These are phyloP conservation scores for Neurospora discreta DNA, from an alignment of 495 filamentous ascomycete species.

Conservation along the genomic window DNA sequence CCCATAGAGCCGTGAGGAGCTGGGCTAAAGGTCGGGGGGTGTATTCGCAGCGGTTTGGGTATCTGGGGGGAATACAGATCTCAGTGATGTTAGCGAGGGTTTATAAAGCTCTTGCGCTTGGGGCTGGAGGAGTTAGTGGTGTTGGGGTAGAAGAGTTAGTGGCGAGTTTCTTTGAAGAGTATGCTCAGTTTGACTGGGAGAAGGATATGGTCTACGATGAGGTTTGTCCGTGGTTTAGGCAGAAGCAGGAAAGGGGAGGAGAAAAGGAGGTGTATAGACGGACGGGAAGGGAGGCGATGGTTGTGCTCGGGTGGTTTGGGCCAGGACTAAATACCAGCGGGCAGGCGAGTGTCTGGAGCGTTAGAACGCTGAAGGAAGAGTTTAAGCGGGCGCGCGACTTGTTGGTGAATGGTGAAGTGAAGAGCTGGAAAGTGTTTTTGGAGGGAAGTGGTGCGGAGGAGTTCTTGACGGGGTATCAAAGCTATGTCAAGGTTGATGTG, in stretches of 20 bases:
- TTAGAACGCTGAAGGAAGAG: conserved; percentile 37
- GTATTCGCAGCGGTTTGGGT: conserved; percentile 46
- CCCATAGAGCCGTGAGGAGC: conserved; percentile 39
- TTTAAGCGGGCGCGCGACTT: conserved; percentile 26
- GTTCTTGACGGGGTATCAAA: conserved; percentile 35
- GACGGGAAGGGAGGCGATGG: conserved; percentile 36
- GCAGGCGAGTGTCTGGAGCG: conserved; percentile 34
- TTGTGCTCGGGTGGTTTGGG: conserved; percentile 41
- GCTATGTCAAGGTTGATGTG: conserved; percentile 41
- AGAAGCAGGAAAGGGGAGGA: neutral
- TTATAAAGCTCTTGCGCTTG: conserved; percentile 32
- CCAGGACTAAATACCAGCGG: conserved; percentile 44
- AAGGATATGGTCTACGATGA: conserved; percentile 36
- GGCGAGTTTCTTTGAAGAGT: conserved; percentile 45
- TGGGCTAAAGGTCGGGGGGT: conserved; percentile 47
- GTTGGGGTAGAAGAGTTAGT: conserved; percentile 32
- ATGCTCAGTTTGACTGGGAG: conserved; percentile 43
- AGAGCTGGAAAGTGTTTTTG: neutral
- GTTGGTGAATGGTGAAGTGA: neutral
- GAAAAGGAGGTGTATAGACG: neutral
- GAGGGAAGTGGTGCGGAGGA: conserved; percentile 11
- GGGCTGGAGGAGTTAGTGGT: neutral
- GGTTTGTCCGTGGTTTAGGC: neutral
- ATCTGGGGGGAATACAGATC: conserved; percentile 47
- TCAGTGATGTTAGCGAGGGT: conserved; percentile 42